These are phyloP conservation scores for Alternaria metachromatica DNA, from an alignment of 2,329 filamentous ascomycete species.

Conservation along the genomic window DNA sequence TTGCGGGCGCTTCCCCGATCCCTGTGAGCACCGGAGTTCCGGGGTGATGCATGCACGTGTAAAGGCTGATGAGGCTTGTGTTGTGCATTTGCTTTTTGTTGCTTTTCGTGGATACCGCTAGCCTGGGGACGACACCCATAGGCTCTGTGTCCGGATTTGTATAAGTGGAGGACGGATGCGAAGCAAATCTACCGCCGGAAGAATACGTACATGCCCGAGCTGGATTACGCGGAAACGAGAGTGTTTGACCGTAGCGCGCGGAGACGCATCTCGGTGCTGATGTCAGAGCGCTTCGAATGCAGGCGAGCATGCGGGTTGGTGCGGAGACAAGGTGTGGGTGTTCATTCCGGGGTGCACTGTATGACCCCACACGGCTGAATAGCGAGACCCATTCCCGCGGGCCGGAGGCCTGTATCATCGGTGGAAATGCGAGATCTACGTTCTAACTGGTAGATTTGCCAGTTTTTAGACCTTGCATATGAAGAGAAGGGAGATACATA, in stretches of 20 bases:
- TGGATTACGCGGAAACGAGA: slow-evolving; percentile 10
- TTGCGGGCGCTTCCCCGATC: slow-evolving; percentile 30
- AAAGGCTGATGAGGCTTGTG: slow-evolving; percentile 6
- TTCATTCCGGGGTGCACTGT: slow-evolving; percentile 23
- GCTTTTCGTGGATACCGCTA: slow-evolving; percentile 21
- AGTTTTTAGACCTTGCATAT: slow-evolving; percentile 12
- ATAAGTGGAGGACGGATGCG: slow-evolving; percentile 14
- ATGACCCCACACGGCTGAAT: slow-evolving; percentile 29
- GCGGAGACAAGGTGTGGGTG: slow-evolving; percentile 14
- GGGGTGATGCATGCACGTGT: slow-evolving; percentile 21
- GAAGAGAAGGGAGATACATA: slow-evolving; percentile 15
- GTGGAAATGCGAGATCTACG: slow-evolving; percentile 23
- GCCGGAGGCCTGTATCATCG: slow-evolving; percentile 23
- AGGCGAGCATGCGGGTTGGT: slow-evolving; percentile 2
- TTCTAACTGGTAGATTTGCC: slow-evolving; percentile 18
- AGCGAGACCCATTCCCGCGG: slow-evolving; percentile 15
- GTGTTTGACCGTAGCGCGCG: slow-evolving; percentile 10
- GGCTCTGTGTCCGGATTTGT: slow-evolving; percentile 6
- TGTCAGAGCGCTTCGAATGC: slow-evolving; percentile 23
- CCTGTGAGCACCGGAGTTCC: slow-evolving; percentile 20
- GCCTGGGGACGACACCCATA: slow-evolving; percentile 15
- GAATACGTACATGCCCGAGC: slow-evolving; percentile 11
- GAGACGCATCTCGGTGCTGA: slow-evolving; percentile 18
- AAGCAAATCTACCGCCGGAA: slow-evolving; percentile 22
- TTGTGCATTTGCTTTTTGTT: slow-evolving; percentile 24